Evolutionary conservation across 78 protist species (phyloP).

Genomic region (Blattamonas nauphoetae): DNA sequence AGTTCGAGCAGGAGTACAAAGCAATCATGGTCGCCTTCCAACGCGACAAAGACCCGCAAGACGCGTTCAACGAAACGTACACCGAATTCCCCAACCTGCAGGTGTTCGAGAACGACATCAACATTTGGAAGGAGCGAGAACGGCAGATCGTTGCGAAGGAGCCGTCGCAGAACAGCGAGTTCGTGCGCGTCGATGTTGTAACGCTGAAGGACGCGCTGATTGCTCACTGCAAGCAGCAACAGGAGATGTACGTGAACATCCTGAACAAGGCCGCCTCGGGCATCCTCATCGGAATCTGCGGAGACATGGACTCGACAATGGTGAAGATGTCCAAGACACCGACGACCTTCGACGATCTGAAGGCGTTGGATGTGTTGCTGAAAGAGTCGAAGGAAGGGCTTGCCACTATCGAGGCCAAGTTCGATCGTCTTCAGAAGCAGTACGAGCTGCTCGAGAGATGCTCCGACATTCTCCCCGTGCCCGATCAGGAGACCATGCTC

Average conservation of each 20-base stretch:
- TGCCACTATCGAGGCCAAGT: constrained; percentile 14
- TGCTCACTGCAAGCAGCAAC: constrained; percentile 46
- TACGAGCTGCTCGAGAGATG: constrained; percentile 23
- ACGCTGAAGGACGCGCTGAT: constrained; percentile 48
- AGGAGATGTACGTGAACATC: constrained; percentile 24
- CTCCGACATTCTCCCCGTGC: not conserved
- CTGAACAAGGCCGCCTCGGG: constrained; percentile 30
- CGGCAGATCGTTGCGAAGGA: constrained; percentile 27
- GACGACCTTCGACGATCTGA: constrained; percentile 33
- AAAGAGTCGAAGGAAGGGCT: not conserved
- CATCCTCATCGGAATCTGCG: constrained; percentile 32
- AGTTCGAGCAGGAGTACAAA: not conserved
- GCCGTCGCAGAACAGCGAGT: constrained; percentile 21
- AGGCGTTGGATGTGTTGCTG: not conserved
- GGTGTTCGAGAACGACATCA: not conserved
- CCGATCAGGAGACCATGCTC: not conserved
- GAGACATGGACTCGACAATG: not conserved
- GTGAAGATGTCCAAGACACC: constrained; percentile 29
- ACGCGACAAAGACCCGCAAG: constrained; percentile 35
- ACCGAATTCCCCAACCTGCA: not conserved
- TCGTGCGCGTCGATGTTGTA: constrained; percentile 46
- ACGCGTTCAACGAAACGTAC: not conserved
- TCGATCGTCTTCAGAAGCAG: constrained; percentile 47
- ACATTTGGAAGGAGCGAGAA: constrained; percentile 16
- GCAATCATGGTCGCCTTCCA: constrained; percentile 27